Conservation (phyloP, 176 grass and related monocot genomes). For the Juncus inflexus region DNA sequence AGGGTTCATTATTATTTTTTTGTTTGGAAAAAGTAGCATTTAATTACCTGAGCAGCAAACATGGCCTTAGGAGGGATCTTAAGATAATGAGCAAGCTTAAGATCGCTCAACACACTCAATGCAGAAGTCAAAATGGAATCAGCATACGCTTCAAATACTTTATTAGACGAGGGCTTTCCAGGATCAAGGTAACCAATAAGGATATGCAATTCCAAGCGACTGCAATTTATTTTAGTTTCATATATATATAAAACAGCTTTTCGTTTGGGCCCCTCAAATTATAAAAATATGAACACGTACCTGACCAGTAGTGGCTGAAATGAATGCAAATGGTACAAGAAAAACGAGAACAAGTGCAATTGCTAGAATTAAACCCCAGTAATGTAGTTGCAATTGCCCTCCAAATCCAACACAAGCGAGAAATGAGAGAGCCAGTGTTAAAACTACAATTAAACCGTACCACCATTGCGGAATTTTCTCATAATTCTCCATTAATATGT, state of each 20-base stretch:
- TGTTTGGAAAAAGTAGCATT: not conserved
- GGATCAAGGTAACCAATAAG: constrained; percentile 83
- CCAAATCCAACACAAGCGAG: constrained; percentile 68
- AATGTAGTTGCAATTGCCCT: constrained; percentile 63
- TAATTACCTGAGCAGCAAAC: constrained; percentile 69
- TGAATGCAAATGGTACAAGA: constrained; percentile 72
- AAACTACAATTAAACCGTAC: constrained; percentile 50
- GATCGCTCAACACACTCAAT: constrained; percentile 55
- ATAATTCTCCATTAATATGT: constrained; percentile 64
- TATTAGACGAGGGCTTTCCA: constrained; percentile 67
- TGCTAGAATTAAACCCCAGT: constrained; percentile 73
- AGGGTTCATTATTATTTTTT: not conserved
- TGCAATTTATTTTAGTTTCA: constrained; percentile 21
- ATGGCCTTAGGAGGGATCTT: constrained; percentile 81
- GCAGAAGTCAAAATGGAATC: constrained; percentile 74
- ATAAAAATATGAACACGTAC: constrained; percentile 13
- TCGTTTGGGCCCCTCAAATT: too few species aligned
- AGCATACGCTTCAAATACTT: constrained; percentile 76
- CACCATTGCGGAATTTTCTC: constrained; percentile 68
- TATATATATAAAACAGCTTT: too few species aligned
- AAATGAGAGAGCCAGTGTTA: constrained; percentile 32
- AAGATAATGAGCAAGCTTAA: constrained; percentile 96
- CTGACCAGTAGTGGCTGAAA: constrained; percentile 60
- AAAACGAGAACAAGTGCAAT: constrained; percentile 58
- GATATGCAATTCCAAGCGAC: constrained; percentile 64